These are phyloP conservation scores for Aspergillus pseudonomiae DNA, from an alignment of 2,329 filamentous ascomycete genomes.

Conservation along the genomic window DNA sequence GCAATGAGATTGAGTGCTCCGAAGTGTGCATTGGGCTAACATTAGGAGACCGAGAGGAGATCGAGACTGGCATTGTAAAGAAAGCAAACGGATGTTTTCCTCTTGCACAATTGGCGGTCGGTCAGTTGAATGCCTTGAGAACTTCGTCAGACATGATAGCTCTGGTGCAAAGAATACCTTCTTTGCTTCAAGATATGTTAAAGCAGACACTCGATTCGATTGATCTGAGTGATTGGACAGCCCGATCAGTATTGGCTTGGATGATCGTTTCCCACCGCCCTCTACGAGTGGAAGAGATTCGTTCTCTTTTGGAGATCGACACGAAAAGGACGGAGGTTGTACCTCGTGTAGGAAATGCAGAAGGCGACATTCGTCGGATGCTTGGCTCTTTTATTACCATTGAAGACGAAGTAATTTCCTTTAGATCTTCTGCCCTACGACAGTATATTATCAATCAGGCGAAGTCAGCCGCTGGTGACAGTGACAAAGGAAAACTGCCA, in stretches of 20 bases:
- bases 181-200: neutral
- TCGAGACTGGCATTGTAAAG: neutral
- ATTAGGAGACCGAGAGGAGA: neutral
- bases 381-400: conserved; percentile 1
- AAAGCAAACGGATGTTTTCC: neutral
- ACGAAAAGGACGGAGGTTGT: conserved; percentile 4
- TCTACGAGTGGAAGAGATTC: neutral
- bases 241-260: conserved; percentile 1
- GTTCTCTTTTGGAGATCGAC: conserved; percentile 1
- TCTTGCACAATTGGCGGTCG: neutral
- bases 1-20: neutral
- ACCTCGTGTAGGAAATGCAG: neutral
- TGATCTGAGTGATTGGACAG: neutral
- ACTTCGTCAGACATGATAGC: neutral
- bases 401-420: neutral
- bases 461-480: neutral
- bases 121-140: neutral
- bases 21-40: neutral
- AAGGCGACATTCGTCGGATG: neutral
- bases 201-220: neutral
- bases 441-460: conserved; percentile 2
- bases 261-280: neutral
- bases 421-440: neutral
- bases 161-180: neutral
- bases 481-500: neutral